These are phyloP conservation scores for Solanum corneliomulleri DNA, from an alignment of 257 asterid genomes.

Conservation along the genomic window DNA sequence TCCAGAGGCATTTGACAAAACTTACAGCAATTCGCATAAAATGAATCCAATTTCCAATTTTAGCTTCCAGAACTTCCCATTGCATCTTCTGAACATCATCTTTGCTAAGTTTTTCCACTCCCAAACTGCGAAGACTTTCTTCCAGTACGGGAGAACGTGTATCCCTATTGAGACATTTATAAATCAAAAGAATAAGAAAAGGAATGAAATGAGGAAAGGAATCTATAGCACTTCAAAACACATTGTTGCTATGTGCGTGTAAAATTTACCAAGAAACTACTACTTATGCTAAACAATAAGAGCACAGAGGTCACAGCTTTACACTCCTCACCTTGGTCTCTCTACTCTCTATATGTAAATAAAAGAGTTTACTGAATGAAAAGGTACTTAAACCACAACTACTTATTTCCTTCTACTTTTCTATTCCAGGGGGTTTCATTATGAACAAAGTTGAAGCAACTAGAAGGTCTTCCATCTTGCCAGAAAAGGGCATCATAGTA, in stretches of 20 bases:
- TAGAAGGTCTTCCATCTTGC: background rate
- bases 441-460: background rate
- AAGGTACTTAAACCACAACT: background rate
- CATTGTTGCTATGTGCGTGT: background rate
- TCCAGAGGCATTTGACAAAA: constrained; percentile 7
- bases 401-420: background rate
- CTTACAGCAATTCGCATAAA: constrained; percentile 97
- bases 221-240: background rate
- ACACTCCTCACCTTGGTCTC: background rate
- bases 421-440: background rate
- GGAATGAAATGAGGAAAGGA: background rate
- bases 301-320: background rate
- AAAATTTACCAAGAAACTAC: background rate
- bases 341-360: background rate
- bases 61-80: constrained; percentile 98
- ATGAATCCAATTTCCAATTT: constrained; percentile 99
- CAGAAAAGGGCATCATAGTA: background rate
- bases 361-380: background rate
- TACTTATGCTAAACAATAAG: background rate
- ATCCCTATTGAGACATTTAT: constrained; percentile 35
- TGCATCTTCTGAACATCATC: constrained; percentile 99
- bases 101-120: constrained; percentile 97
- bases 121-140: constrained; percentile 90
- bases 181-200: background rate
- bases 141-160: constrained; percentile 85